Conservation (phyloP, 306 rosid species). For the Dryas alaskensis region DNA sequence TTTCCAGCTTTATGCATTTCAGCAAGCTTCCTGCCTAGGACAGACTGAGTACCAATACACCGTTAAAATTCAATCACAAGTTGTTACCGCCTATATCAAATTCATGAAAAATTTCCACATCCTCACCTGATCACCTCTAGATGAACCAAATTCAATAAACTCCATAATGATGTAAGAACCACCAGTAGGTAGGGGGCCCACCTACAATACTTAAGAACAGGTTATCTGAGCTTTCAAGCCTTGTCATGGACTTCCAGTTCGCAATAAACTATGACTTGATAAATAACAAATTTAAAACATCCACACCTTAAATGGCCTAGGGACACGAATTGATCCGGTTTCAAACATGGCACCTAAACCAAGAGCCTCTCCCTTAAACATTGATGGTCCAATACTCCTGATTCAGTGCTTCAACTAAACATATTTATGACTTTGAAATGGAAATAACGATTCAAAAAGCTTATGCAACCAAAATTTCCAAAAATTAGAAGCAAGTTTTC, state of each 20-base stretch:
- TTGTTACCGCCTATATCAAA: constrained; percentile 12
- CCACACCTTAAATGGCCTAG: constrained; percentile 81
- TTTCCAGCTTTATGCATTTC: constrained; percentile 93
- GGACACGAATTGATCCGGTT: constrained; percentile 69
- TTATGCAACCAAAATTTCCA: background rate
- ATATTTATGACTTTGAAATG: constrained; percentile 4
- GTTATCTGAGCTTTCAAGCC: constrained; percentile 22
- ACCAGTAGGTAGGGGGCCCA: constrained; percentile 77
- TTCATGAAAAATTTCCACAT: constrained; percentile 6
- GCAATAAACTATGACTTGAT: constrained; percentile 1
- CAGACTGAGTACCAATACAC: constrained; percentile 54
- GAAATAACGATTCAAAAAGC: background rate
- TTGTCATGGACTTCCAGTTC: constrained; percentile 1
- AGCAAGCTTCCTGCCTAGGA: constrained; percentile 79
- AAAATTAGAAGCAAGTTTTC: constrained; percentile 1
- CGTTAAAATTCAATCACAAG: constrained; percentile 18
- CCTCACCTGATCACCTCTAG: constrained; percentile 81
- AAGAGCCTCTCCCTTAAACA: constrained; percentile 97
- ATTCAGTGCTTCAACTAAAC: constrained; percentile 37
- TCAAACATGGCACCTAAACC: constrained; percentile 90
- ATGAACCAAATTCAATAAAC: constrained; percentile 71
- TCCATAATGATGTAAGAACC: constrained; percentile 97
- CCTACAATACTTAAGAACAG: constrained; percentile 50
- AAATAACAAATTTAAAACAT: constrained; percentile 15
- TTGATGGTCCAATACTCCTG: constrained; percentile 89